phyloP scores from a whole-genome alignment of 1,284 basidiomycete genomes.

The Trichosporon sp. region DNA sequence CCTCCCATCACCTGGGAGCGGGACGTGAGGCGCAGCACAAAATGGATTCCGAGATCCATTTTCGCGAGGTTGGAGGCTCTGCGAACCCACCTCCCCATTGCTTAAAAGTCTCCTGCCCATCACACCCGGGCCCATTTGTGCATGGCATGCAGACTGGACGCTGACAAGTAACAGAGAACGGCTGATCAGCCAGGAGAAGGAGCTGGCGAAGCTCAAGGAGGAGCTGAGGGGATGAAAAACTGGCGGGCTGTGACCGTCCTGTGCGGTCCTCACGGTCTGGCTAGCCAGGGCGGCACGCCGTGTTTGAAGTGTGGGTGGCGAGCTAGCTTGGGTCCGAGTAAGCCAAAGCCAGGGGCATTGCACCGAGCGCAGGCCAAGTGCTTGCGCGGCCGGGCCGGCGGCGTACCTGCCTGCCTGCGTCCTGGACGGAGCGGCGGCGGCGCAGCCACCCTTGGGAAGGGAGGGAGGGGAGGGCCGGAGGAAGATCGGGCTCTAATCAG shows the following conservation, averaged over 20 bases:
- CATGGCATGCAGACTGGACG: neutral
- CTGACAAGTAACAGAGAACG: slow-evolving; percentile 27
- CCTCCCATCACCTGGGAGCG: neutral
- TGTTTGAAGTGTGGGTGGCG: neutral
- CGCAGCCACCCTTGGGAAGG: too few species aligned
- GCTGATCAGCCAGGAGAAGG: slow-evolving; percentile 57
- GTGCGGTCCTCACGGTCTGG: neutral
- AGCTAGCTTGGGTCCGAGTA: neutral
- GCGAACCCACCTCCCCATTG: neutral
- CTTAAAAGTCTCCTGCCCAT: neutral
- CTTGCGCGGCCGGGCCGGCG: neutral
- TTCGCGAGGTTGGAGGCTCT: neutral
- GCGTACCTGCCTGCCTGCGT: neutral
- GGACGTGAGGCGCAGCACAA: neutral
- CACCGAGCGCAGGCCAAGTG: neutral
- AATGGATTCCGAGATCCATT: neutral
- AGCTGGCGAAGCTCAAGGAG: slow-evolving; percentile 26
- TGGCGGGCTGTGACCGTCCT: neutral
- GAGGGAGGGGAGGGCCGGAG: neutral
- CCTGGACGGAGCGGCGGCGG: too few species aligned
- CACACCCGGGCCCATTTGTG: too few species aligned
- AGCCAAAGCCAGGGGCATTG: neutral
- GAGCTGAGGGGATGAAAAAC: slow-evolving; percentile 11
- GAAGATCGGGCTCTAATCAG: neutral
- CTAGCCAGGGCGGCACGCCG: neutral